These are phyloP conservation scores for Leishmania tarentolae DNA, from an alignment of 208 protist genomes.

Conservation along the genomic window DNA sequence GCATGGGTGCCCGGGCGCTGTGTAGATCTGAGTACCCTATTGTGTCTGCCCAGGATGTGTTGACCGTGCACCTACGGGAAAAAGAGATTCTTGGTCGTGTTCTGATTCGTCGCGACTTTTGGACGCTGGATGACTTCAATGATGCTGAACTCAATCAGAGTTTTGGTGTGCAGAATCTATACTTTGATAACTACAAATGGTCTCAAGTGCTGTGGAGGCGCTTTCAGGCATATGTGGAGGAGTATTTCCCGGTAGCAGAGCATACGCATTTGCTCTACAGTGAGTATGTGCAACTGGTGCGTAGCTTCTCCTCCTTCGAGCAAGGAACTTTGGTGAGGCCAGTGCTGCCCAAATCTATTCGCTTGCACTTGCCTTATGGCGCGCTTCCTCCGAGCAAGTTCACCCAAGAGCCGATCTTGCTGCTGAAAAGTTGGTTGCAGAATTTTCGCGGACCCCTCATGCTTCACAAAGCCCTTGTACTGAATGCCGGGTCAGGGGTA, in stretches of 20 bases:
- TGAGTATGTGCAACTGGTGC: slow-evolving; percentile 81
- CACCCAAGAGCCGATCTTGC: slow-evolving; percentile 69
- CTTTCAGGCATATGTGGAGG: slow-evolving; percentile 85
- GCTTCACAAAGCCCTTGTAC: slow-evolving; percentile 69
- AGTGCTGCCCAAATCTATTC: slow-evolving; percentile 43
- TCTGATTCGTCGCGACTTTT: slow-evolving; percentile 87
- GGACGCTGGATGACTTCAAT: slow-evolving; percentile 87
- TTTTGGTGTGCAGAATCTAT: slow-evolving; percentile 88
- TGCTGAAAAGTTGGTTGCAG: slow-evolving; percentile 71
- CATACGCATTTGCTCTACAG: slow-evolving; percentile 80
- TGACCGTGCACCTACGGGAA: slow-evolving; percentile 38
- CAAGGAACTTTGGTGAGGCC: slow-evolving; percentile 59
- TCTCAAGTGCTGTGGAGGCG: slow-evolving; percentile 86
- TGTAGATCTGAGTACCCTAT: slow-evolving; percentile 72
- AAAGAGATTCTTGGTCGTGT: slow-evolving; percentile 69
- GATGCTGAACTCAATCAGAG: slow-evolving; percentile 87
- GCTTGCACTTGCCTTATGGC: slow-evolving; percentile 78
- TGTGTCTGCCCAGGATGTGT: slow-evolving; percentile 52
- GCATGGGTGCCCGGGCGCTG: slow-evolving; percentile 53
- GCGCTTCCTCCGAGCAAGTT: slow-evolving; percentile 51
- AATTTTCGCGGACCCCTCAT: slow-evolving; percentile 72
- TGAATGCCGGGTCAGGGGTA: slow-evolving; percentile 58
- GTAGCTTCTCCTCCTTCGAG: slow-evolving; percentile 82
- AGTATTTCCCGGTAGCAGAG: slow-evolving; percentile 81
- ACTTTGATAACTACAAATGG: slow-evolving; percentile 93